A percentile compares a stretch with the other conserved stretches of the same genome.
Conservation (phyloP, 140 eudicot genomes). For the Cichorium intybus region DNA sequence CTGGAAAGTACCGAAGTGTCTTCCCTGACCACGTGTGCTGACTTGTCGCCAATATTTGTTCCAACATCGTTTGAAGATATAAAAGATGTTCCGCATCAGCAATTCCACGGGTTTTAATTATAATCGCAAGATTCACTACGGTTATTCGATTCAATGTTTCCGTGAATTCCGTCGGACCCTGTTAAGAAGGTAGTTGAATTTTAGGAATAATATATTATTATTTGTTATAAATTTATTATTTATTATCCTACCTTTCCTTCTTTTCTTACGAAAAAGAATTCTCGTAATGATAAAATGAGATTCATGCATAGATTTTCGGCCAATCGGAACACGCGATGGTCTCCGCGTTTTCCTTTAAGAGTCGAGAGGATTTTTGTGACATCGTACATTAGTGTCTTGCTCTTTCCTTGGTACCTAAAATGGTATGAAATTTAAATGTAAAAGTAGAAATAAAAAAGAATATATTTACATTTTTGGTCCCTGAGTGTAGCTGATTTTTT, state of each 20-base stretch:
- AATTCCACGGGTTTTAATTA: conserved; percentile 88
- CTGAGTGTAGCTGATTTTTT: no score
- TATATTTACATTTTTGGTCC: no score
- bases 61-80: conserved; percentile 83
- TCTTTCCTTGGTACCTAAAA: conserved; percentile 86
- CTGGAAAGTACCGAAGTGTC: conserved; percentile 80
- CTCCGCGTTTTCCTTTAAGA: conserved; percentile 90
- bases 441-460: neutral
- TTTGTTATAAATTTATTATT: no score
- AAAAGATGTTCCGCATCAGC: conserved; percentile 84
- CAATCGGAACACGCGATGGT: conserved; percentile 83
- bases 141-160: conserved; percentile 81
- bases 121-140: conserved; percentile 68
- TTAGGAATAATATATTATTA: no score
- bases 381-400: conserved; percentile 82
- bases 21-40: conserved; percentile 94
- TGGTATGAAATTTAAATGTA: neutral
- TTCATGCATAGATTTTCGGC: conserved; percentile 95
- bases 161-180: conserved; percentile 94
- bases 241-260: conserved; percentile 74
- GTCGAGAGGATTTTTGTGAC: conserved; percentile 79
- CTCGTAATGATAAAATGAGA: conserved; percentile 74
- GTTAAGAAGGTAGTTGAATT: conserved; percentile 13
- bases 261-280: conserved; percentile 77
- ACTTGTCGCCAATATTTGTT: conserved; percentile 75